Percentiles rank a stretch among this genome's conserved stretches.
These are phyloP conservation scores for Paxillus rubicundulus DNA, from an alignment of 768 basidiomycete genomes.

Conservation along the genomic window DNA sequence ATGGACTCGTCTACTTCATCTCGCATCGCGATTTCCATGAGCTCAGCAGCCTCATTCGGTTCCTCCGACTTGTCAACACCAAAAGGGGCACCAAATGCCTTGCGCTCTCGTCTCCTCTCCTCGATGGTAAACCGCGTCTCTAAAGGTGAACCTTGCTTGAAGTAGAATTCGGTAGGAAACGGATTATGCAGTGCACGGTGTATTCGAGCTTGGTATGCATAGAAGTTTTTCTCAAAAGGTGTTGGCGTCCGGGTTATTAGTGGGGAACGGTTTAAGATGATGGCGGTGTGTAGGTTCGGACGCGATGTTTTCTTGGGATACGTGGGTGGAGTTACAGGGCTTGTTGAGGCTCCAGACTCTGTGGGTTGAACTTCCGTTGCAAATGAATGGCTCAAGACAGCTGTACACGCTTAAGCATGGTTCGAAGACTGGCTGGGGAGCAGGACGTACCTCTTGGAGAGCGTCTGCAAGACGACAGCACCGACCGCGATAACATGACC, in stretches of 20 bases:
- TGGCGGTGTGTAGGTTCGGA: conserved; percentile 53
- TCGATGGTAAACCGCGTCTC: conserved; percentile 78
- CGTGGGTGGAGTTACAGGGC: conserved; percentile 10
- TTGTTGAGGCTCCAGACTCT: neutral
- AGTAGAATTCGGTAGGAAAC: conserved; percentile 88
- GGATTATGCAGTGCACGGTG: conserved; percentile 85
- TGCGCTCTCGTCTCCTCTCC: conserved; percentile 66
- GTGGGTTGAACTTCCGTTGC: conserved; percentile 39
- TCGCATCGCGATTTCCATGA: conserved; percentile 57
- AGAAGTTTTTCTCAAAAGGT: conserved; percentile 76
- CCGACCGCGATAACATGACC: conserved; percentile 35
- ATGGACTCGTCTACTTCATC: conserved; percentile 61
- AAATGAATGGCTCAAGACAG: conserved; percentile 36
- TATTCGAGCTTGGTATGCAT: conserved; percentile 80
- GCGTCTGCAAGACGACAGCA: conserved; percentile 31
- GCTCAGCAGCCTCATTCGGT: conserved; percentile 46
- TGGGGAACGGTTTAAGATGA: conserved; percentile 77
- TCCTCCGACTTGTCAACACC: conserved; percentile 42
- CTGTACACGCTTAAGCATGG: neutral
- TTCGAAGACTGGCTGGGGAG: too few species aligned
- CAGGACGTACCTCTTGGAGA: conserved; percentile 26
- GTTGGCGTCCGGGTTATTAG: conserved; percentile 69
- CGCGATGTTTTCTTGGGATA: conserved; percentile 31
- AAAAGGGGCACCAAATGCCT: conserved; percentile 70
- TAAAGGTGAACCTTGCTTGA: conserved; percentile 85